Conservation (phyloP, 345 rosid genomes). For the Eucalyptus sp. region DNA sequence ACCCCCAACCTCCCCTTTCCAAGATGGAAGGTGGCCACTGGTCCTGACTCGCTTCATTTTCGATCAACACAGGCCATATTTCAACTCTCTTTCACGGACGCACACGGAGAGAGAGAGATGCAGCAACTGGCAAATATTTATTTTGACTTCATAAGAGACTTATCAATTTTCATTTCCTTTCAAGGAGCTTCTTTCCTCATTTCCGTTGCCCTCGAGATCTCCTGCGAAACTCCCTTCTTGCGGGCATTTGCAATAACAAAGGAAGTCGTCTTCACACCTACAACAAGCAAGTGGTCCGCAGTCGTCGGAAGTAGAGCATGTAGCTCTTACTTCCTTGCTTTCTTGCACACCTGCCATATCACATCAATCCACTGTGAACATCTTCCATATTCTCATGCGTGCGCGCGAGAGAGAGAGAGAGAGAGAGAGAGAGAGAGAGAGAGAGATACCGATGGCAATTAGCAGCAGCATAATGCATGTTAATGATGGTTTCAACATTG, state of each 20-base stretch:
- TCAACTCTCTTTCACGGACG: background rate
- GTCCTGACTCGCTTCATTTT: background rate
- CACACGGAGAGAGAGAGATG: background rate
- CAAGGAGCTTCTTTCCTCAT: background rate
- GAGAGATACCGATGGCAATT: background rate
- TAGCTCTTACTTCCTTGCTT: background rate
- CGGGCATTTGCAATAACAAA: background rate
- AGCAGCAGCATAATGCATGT: background rate
- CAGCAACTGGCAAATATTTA: background rate
- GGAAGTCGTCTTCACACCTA: rapidly evolving
- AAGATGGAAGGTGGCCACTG: background rate
- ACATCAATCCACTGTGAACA: background rate
- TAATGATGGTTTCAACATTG: background rate
- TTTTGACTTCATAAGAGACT: background rate
- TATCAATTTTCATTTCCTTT: background rate
- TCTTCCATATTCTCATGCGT: background rate
- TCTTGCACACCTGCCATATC: background rate
- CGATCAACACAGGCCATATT: background rate
- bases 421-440: background rate
- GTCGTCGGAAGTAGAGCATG: background rate
- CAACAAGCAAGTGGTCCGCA: background rate
- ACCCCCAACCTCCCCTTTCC: no score
- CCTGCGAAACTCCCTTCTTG: background rate
- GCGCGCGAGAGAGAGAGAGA: background rate
- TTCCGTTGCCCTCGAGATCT: background rate